phyloP scores from a whole-genome alignment of 441 rosid genomes.

The Arabidopsis lyrata region DNA sequence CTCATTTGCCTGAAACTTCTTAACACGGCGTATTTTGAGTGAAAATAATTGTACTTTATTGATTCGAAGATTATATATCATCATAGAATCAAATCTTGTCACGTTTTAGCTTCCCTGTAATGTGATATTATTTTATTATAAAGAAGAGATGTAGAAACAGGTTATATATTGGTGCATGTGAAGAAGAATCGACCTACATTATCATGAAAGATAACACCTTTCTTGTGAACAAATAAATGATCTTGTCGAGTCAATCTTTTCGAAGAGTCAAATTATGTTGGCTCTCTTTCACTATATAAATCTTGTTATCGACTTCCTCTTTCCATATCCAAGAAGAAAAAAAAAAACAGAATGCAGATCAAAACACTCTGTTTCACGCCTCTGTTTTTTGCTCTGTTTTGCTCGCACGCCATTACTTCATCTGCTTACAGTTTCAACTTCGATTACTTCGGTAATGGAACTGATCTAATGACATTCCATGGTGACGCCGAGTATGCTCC shows the following conservation, averaged over 20 bases:
- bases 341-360: conserved; percentile 9
- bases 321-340: neutral
- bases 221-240: neutral
- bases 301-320: neutral
- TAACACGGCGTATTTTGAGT: conserved; percentile 23
- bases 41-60: conserved; percentile 36
- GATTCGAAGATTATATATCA: conserved; percentile 35
- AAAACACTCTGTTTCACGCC: conserved; percentile 17
- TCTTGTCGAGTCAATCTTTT: neutral
- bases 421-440: conserved; percentile 26
- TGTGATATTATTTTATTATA: neutral
- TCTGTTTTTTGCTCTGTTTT: conserved; percentile 4
- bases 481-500: conserved; percentile 27
- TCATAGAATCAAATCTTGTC: conserved; percentile 33
- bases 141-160: conserved; percentile 20
- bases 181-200: neutral
- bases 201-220: neutral
- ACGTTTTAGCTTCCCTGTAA: conserved; percentile 26
- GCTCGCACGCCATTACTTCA: neutral
- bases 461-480: conserved; percentile 10
- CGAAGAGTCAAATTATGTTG: neutral
- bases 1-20: conserved; percentile 23
- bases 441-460: conserved; percentile 8
- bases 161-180: neutral
- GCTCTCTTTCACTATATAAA: neutral